phyloP scores from a whole-genome alignment of 352 stramenopile genomes.

The Phytophthora podocarpi region DNA sequence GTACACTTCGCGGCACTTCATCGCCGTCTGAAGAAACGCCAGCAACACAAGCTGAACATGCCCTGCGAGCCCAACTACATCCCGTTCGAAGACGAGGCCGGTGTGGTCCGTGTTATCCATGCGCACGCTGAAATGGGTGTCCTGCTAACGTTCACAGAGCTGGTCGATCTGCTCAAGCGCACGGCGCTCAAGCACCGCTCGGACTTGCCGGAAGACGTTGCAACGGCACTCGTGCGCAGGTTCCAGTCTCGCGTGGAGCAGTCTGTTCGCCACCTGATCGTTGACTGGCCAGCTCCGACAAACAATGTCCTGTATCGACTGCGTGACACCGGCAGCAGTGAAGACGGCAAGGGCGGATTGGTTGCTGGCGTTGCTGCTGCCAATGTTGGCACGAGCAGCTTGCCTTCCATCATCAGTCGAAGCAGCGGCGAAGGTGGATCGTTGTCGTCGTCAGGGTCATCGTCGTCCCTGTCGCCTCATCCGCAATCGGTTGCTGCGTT shows the following conservation, averaged over 20 bases:
- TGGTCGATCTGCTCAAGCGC: conserved; percentile 67
- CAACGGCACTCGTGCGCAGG: conserved; percentile 42
- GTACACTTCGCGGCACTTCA: conserved; percentile 76
- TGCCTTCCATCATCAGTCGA: conserved; percentile 18
- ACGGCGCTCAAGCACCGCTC: conserved; percentile 64
- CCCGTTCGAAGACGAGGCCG: conserved; percentile 69
- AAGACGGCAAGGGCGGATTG: conserved; percentile 21
- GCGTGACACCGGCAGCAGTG: conserved; percentile 11
- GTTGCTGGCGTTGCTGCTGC: neutral
- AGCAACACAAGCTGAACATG: conserved; percentile 44
- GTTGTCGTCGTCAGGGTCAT: conserved; percentile 31
- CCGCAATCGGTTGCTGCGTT: conserved; percentile 10
- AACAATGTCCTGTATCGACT: conserved; percentile 50
- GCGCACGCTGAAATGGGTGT: conserved; percentile 73
- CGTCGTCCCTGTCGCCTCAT: conserved; percentile 29
- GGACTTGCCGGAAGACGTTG: conserved; percentile 43
- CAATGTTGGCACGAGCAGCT: conserved; percentile 11
- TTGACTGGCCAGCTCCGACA: conserved; percentile 51
- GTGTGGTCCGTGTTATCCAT: conserved; percentile 71
- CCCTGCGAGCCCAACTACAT: conserved; percentile 64
- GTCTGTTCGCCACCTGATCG: conserved; percentile 67
- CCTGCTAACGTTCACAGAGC: conserved; percentile 69
- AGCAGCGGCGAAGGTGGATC: conserved; percentile 21
- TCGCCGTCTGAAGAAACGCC: conserved; percentile 70
- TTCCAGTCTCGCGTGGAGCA: conserved; percentile 70